Conservation (phyloP, 2,329 filamentous ascomycete species). For the Fusarium sp. region DNA sequence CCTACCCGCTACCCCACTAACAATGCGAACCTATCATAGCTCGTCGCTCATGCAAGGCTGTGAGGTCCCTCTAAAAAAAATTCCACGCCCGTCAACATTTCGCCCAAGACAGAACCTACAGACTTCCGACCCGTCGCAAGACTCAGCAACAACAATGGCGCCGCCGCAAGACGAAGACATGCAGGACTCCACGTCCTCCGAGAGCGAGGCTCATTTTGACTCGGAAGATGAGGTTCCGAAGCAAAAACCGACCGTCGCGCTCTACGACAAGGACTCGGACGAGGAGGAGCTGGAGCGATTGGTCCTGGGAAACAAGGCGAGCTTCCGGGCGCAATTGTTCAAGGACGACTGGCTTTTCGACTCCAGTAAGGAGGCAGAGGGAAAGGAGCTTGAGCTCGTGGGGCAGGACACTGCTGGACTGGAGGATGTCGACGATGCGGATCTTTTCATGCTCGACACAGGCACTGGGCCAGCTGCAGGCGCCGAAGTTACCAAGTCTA, state of each 20-base stretch:
- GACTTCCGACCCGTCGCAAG: constrained; percentile 17
- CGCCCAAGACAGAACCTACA: constrained; percentile 24
- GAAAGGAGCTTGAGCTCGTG: constrained; percentile 46
- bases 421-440: constrained; percentile 76
- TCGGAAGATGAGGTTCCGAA: constrained; percentile 42
- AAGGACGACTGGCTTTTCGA: constrained; percentile 56
- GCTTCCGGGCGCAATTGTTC: constrained; percentile 81
- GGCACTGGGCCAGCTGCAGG: constrained; percentile 57
- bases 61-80: constrained; percentile 47
- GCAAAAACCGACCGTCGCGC: constrained; percentile 44
- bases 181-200: constrained; percentile 43
- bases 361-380: constrained; percentile 48
- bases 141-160: constrained; percentile 44
- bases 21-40: constrained; percentile 24
- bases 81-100: constrained; percentile 36
- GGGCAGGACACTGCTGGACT: constrained; percentile 63
- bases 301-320: constrained; percentile 87
- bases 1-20: constrained; percentile 13
- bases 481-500: constrained; percentile 44
- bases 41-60: constrained; percentile 44
- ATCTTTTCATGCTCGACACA: constrained; percentile 87
- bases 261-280: constrained; percentile 78
- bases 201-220: constrained; percentile 44
- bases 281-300: constrained; percentile 89
- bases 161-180: constrained; percentile 44